Evolutionary conservation across 2,329 filamentous ascomycete genomes (phyloP), one percentile per base, ranked within the genome.

Genomic region (Fusarium coicis): DNA sequence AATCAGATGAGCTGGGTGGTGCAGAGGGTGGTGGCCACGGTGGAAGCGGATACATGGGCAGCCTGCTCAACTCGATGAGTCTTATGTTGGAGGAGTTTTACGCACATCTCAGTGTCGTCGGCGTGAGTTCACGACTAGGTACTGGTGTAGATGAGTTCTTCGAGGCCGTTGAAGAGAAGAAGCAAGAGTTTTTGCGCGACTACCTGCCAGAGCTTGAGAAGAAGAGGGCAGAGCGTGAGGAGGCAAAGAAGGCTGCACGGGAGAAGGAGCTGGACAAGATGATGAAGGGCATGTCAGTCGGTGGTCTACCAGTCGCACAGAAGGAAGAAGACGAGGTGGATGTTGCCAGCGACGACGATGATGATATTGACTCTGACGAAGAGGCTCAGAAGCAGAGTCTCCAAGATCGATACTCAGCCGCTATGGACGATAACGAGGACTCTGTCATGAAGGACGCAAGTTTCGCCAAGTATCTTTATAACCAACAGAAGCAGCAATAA

Each of bases 71-170:
- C 86, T 97, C 94, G 79, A 99, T 99, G 96, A 97, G 94, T 79
- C 86, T 98, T 70, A 94, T 99, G 88, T 86, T 99, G 39, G 96
- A 99, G 79, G 96, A 99, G 81, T 99, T 99, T 80, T 99, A 99
- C 83, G 92, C 94, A 43, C 95, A 98, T 79, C 86, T 99, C 39
- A 97, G 91, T 79, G 93, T 99, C 14, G 96, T 99, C 1, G 95
- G 93, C 1, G 97, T 99, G 18, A 97, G 94, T 75, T 93, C 95
- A 12, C 96, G 97, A 90, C 94, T 96, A 0, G 96, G 96, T 28
- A 92, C 93, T 1, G 97, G 96, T 7, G 90, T 99, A 37, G 93
- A 97, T 66, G 94, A 97, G 30, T 99, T 99, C 83, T 98, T 99
- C 81, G 89, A 91, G 46, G 95, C 96, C 0, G 95, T 99, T 3